phyloP scores from a whole-genome alignment of 768 basidiomycete genomes.

The Russula earlei region DNA sequence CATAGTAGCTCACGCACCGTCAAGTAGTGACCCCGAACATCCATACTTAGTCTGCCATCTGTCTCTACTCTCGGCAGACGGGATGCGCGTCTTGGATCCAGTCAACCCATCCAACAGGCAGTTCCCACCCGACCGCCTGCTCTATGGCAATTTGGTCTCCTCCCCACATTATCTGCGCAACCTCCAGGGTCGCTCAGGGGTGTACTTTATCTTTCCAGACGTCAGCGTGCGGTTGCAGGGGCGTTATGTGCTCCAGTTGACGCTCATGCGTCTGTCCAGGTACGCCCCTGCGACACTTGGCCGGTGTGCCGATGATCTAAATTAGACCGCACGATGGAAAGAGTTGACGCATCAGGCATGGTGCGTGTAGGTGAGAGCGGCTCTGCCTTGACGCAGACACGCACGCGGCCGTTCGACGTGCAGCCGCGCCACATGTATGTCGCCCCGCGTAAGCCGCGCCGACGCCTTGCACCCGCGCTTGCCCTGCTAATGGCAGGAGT shows the following conservation, averaged over 20 bases:
- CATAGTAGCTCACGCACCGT: slow-evolving; percentile 5
- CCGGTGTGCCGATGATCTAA: neutral
- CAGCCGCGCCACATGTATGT: slow-evolving; percentile 62
- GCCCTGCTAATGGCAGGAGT: slow-evolving; percentile 13
- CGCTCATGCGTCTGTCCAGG: slow-evolving; percentile 67
- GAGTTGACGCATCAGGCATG: slow-evolving; percentile 40
- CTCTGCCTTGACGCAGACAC: slow-evolving; percentile 57
- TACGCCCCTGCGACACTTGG: slow-evolving; percentile 31
- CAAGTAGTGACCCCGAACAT: slow-evolving; percentile 64
- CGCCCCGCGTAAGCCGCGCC: slow-evolving; percentile 56
- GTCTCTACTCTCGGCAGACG: slow-evolving; percentile 65
- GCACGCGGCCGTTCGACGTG: slow-evolving; percentile 72
- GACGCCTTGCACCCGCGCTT: slow-evolving; percentile 5
- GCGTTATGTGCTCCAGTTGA: slow-evolving; percentile 64
- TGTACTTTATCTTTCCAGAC: slow-evolving; percentile 87
- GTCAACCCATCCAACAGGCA: slow-evolving; percentile 44
- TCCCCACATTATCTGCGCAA: slow-evolving; percentile 74
- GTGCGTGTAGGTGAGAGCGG: slow-evolving; percentile 41
- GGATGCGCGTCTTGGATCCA: slow-evolving; percentile 51
- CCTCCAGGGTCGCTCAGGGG: slow-evolving; percentile 67
- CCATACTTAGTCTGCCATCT: slow-evolving; percentile 84
- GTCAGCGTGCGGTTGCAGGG: slow-evolving; percentile 78
- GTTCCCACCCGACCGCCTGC: slow-evolving; percentile 43
- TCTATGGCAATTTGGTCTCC: slow-evolving; percentile 83
- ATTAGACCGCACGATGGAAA: slow-evolving; percentile 34